A percentile compares a stretch with the other conserved stretches of the same genome.
Evolutionary conservation across 139 green algal genomes (phyloP).

Genomic region (Chlorella sp.): DNA sequence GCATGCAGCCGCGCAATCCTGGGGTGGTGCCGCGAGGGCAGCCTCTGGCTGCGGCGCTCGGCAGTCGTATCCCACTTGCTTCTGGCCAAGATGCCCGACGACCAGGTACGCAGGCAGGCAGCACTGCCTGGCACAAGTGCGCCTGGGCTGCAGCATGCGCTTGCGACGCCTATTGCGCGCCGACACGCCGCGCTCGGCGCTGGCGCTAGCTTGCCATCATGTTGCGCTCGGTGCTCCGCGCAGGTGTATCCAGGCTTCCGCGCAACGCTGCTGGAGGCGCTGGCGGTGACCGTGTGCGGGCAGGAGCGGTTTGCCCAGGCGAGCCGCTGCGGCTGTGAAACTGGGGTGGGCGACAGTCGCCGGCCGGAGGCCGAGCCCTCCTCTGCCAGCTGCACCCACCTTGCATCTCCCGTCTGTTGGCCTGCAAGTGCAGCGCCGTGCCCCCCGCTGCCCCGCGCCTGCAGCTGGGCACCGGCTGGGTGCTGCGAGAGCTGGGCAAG

Average conservation of each 20-base stretch:
- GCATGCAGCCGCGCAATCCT: neutral
- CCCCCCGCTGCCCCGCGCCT: neutral
- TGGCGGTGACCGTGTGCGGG: conserved; percentile 14
- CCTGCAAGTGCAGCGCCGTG: neutral
- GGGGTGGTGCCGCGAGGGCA: conserved; percentile 5
- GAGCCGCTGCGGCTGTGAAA: no score
- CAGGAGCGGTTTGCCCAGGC: conserved; percentile 26
- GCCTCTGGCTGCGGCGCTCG: conserved; percentile 12
- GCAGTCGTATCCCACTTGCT: conserved; percentile 9
- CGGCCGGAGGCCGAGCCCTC: no score
- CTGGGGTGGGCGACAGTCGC: no score
- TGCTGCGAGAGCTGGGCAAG: conserved; percentile 32
- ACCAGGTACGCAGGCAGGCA: neutral
- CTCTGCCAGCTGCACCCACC: no score
- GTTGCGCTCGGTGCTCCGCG: neutral
- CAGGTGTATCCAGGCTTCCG: conserved; percentile 23
- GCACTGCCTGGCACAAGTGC: neutral
- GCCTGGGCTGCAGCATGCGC: no score
- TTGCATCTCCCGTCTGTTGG: no score
- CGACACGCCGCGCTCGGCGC: no score
- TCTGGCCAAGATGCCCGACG: conserved; percentile 1
- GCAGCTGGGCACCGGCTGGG: conserved; percentile 19
- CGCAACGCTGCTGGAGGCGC: neutral
- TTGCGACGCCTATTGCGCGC: no score
- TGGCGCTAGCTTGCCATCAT: no score